Evolutionary conservation across 2,329 filamentous ascomycete species (phyloP).

Genomic region (Orbilia ellipsospora): DNA sequence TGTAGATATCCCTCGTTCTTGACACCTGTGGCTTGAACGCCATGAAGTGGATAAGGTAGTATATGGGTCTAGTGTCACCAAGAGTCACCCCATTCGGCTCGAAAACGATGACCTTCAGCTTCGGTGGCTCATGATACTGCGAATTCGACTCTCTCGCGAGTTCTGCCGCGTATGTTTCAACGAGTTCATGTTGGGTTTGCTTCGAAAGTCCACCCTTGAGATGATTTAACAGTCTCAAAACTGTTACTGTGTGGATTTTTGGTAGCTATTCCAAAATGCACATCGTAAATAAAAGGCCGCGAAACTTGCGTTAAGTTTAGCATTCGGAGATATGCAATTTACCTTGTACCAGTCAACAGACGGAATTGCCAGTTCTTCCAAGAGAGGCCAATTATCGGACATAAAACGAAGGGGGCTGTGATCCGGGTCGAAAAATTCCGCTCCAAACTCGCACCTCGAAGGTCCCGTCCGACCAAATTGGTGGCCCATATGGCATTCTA

Average conservation of each 20-base stretch:
- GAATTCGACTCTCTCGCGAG: background rate
- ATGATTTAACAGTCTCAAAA: background rate
- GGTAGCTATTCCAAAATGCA: background rate
- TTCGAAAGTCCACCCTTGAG: background rate
- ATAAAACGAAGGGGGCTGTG: conserved; percentile 15
- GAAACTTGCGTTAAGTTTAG: background rate
- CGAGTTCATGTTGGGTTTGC: background rate
- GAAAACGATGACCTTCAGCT: background rate
- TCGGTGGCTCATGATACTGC: background rate
- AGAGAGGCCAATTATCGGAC: conserved; percentile 19
- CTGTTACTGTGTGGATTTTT: background rate
- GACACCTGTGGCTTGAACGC: background rate
- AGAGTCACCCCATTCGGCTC: background rate
- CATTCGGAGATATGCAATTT: background rate
- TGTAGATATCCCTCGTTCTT: background rate
- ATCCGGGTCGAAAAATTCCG: conserved; percentile 20
- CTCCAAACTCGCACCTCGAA: background rate
- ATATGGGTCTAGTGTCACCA: background rate
- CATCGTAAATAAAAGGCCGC: background rate
- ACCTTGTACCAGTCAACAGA: conserved; percentile 25
- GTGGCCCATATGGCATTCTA: conserved; percentile 18
- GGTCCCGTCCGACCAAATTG: background rate
- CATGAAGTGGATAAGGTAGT: background rate
- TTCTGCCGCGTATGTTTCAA: background rate
- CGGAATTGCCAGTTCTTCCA: conserved; percentile 40